phyloP scores from a whole-genome alignment of 2,329 filamentous ascomycete species.

The Aspergillus fructus region DNA sequence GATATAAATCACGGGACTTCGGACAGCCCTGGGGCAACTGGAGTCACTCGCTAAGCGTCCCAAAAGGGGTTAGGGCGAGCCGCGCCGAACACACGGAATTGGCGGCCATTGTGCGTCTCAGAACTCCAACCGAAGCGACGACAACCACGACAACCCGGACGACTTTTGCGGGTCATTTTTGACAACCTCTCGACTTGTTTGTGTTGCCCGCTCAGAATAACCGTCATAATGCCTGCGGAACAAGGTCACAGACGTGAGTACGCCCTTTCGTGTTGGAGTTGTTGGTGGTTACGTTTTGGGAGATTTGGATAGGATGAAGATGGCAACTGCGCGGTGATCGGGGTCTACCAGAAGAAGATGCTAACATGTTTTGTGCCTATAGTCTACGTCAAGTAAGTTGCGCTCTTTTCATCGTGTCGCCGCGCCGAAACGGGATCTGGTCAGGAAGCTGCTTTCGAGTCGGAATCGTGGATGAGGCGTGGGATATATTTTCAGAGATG shows the following conservation, averaged over 20 bases:
- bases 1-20: conserved; percentile 18
- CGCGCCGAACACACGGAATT: conserved; percentile 38
- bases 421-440: conserved; percentile 16
- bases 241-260: conserved; percentile 84
- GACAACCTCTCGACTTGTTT: conserved; percentile 42
- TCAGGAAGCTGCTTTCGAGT: conserved; percentile 11
- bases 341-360: conserved; percentile 14
- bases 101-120: conserved; percentile 36
- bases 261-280: conserved; percentile 14
- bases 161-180: conserved; percentile 43
- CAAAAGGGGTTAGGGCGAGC: conserved; percentile 35
- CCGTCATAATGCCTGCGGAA: conserved; percentile 82
- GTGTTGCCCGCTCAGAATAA: conserved; percentile 44
- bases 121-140: conserved; percentile 39
- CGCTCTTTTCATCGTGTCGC: conserved; percentile 23
- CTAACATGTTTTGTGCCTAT: conserved; percentile 35
- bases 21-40: conserved; percentile 31
- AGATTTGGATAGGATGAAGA: neutral
- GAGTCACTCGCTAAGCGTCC: conserved; percentile 35
- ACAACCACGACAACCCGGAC: conserved; percentile 44
- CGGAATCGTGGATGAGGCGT: conserved; percentile 11
- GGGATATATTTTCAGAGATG: conserved; percentile 1
- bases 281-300: conserved; percentile 3
- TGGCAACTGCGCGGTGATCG: neutral
- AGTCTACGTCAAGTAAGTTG: conserved; percentile 90